Conservation (phyloP, 2,329 filamentous ascomycete genomes). For the Colletotrichum australisinense region DNA sequence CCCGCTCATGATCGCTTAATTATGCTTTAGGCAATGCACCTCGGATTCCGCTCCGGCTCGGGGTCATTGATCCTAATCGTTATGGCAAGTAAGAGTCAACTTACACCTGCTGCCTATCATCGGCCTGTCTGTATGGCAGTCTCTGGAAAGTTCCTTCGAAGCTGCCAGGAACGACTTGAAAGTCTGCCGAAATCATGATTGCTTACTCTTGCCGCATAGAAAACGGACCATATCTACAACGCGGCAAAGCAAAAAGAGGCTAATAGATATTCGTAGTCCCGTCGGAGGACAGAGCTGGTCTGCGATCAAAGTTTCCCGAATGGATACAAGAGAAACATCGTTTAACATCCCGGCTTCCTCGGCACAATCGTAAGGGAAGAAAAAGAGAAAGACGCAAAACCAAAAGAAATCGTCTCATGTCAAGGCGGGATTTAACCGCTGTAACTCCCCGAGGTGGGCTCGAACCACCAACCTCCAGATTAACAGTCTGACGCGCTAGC, state of each 20-base stretch:
- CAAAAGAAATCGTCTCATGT: neutral
- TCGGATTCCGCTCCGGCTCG: neutral
- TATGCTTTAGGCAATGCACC: neutral
- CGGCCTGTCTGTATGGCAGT: neutral
- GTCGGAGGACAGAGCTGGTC: no score
- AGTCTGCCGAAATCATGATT: neutral
- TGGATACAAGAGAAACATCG: no score
- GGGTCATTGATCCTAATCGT: neutral
- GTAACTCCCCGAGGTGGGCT: constrained; percentile 32
- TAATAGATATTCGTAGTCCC: no score
- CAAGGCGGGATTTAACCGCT: neutral
- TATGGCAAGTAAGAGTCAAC: no score
- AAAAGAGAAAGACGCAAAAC: neutral
- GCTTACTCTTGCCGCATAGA: no score
- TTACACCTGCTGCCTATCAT: neutral
- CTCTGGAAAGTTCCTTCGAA: neutral
- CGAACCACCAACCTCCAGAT: constrained; percentile 36
- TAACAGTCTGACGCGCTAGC: constrained; percentile 36
- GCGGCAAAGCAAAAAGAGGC: no score
- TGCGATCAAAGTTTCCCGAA: no score
- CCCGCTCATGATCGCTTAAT: neutral
- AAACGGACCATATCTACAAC: no score
- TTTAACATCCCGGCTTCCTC: no score
- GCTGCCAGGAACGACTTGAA: neutral
- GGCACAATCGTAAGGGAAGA: neutral